Base-by-base conservation (phyloP, 495 filamentous ascomycete species). In the Talaromyces proteolyticus region DNA sequence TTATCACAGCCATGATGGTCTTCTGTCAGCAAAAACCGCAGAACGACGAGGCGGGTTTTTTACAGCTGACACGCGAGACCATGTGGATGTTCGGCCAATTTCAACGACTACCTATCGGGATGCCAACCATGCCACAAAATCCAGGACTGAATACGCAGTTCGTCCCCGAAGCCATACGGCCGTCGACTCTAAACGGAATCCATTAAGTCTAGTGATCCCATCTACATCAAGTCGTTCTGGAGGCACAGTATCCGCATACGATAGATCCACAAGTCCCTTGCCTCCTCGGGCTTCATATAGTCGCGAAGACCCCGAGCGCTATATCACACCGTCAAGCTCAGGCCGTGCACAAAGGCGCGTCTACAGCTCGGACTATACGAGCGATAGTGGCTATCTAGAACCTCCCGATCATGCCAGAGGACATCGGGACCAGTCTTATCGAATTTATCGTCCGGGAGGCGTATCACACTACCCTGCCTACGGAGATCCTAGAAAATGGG, bases 121-220 rank as follows among this genome's bases (percentile, higher is more conserved):
- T 29, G 54, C 57, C 5, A 55, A 57, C 8, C 55, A 68, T 7
- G 57, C 64, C 4, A 55, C 61, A 20, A 73, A 67, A 43, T 56
- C 62, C 37, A 62, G 65, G 22, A 76, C 70, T 22, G 70, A 73
- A 48, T 76, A 76, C 53, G 57, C 63, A 4, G 58, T 76, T 17
- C 67, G 67, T 42, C 65, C 62, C 26, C 53, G 72, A 41, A 73
- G 70, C 55, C 70, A 59, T 43, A 74, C 72, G 3, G 43, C 58
- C 3, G 53, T 59, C 14, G 68, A 70, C 26, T 52, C 55, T 3
- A 61, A 60, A 24, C 47, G 57, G 22, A 47, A 53, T n/a, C 61
- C 59, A 12, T 26, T 58, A 40, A 57, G 61, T 37, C 19, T 62
- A 12, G 29, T 62, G 11, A 61, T 69, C 16, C 54, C 61, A 11